phyloP scores from a whole-genome alignment of 1,139 yeast species.

The Nakaseomyces uthaithaninus region DNA sequence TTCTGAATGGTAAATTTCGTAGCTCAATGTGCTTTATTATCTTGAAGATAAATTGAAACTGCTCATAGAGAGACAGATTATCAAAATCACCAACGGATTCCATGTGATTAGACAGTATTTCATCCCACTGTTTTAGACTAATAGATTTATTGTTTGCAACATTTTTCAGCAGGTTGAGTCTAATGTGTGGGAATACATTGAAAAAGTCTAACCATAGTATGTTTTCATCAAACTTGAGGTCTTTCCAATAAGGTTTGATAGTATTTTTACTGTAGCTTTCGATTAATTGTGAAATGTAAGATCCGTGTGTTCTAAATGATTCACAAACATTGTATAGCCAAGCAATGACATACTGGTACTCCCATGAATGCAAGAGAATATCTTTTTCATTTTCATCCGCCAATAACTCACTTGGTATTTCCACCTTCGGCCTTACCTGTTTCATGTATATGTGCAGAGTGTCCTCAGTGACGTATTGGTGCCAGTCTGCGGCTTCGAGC shows the following conservation, averaged over 20 bases:
- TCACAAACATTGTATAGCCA: conserved; percentile 31
- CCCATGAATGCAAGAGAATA: conserved; percentile 21
- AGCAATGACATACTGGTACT: conserved; percentile 29
- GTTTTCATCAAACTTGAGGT: conserved; percentile 26
- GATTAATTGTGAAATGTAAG: conserved; percentile 7
- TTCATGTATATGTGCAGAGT: conserved; percentile 20
- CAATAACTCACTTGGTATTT: conserved; percentile 9
- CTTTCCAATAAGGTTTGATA: conserved; percentile 25
- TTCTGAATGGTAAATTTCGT: conserved; percentile 29
- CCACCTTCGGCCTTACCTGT: conserved; percentile 13
- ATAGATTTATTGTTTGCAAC: conserved; percentile 29
- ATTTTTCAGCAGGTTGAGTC: conserved; percentile 36
- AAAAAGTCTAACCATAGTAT: conserved; percentile 21
- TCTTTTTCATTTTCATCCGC: conserved; percentile 10
- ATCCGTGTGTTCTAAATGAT: conserved; percentile 21
- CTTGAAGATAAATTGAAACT: conserved; percentile 41
- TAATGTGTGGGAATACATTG: conserved; percentile 14
- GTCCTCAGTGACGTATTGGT: conserved; percentile 22
- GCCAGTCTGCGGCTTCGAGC: conserved; percentile 16
- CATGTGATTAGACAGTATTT: conserved; percentile 40
- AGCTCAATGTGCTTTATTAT: conserved; percentile 35
- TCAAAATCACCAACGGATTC: conserved; percentile 31
- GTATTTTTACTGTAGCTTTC: conserved; percentile 10
- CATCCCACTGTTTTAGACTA: conserved; percentile 38
- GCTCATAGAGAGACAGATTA: conserved; percentile 33